Evolutionary conservation across 225 moss, liverwort and hornwort species (phyloP).

Genomic region (Polytrichum formosum): DNA sequence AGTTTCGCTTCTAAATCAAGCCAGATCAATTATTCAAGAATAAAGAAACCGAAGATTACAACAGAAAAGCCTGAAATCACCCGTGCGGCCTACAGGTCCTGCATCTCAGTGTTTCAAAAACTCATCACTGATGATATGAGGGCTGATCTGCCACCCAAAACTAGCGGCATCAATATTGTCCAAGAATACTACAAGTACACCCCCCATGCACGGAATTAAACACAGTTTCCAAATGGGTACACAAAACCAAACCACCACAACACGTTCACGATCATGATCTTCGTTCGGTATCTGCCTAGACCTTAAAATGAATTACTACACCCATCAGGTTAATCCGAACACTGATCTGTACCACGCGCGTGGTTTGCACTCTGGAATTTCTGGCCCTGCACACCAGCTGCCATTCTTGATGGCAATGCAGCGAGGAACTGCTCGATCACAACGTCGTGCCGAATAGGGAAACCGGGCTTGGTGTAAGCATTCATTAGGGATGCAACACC

Average conservation of each 20-base stretch:
- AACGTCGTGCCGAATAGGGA: not conserved
- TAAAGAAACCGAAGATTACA: not conserved
- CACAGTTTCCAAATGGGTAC: not conserved
- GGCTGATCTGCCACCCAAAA: not conserved
- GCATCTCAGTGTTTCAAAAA: conserved; percentile 24
- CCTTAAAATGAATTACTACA: not conserved
- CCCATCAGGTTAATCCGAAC: conserved; percentile 8
- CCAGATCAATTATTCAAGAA: too few species aligned
- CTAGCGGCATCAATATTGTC: not conserved
- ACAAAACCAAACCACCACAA: not conserved
- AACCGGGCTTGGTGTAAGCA: conserved; percentile 6
- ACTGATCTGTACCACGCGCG: conserved; percentile 23
- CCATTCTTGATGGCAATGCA: conserved; percentile 24
- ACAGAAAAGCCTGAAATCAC: conserved; percentile 24
- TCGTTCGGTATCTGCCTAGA: not conserved
- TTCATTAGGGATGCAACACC: conserved; percentile 31
- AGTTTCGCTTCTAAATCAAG: too few species aligned
- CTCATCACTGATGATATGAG: conserved; percentile 16
- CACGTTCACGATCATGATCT: not conserved
- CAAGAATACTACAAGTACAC: not conserved
- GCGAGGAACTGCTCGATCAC: conserved; percentile 27
- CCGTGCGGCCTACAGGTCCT: conserved; percentile 35
- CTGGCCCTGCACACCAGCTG: conserved; percentile 29
- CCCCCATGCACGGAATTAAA: not conserved
- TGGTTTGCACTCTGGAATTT: conserved; percentile 39